A percentile compares a stretch with the other conserved stretches of the same genome.
Conservation (phyloP, 2,329 filamentous ascomycete genomes). For the Nemania diffusa region DNA sequence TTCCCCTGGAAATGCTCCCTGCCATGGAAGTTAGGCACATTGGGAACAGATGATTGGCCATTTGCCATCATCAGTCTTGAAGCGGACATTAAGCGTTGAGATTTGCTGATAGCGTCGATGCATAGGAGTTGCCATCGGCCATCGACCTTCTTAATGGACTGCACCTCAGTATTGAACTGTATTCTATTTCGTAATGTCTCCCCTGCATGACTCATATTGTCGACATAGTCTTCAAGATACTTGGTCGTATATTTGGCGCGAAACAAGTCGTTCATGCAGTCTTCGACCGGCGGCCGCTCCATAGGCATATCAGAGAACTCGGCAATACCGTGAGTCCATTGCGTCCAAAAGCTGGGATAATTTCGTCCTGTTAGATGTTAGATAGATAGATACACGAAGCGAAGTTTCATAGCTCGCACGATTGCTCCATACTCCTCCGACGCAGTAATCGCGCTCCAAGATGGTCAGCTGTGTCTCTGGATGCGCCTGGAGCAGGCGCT, state of each 20-base stretch:
- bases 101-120: constrained; percentile 29
- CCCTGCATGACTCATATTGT: constrained; percentile 36
- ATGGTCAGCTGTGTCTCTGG: constrained; percentile 37
- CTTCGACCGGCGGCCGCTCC: constrained; percentile 40
- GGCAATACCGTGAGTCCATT: constrained; percentile 45
- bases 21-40: constrained; percentile 48
- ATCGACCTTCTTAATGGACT: constrained; percentile 38
- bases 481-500: constrained; percentile 38
- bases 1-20: constrained; percentile 44
- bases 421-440: constrained; percentile 39
- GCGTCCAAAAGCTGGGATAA: constrained; percentile 48
- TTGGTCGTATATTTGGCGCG: constrained; percentile 44
- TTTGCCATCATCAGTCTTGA: constrained; percentile 37
- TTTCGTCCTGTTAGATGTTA: constrained; percentile 37
- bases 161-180: constrained; percentile 36
- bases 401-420: constrained; percentile 24
- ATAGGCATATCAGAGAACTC: constrained; percentile 49
- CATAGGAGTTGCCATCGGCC: constrained; percentile 41
- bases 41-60: constrained; percentile 35
- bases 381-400: constrained; percentile 11
- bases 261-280: constrained; percentile 43
- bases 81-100: constrained; percentile 23
- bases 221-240: constrained; percentile 43
- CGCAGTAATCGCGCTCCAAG: constrained; percentile 38
- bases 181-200: constrained; percentile 42